Evolutionary conservation across 129 eudicot genomes (phyloP), one percentile per base, ranked within the genome.

Genomic region (Tanacetum coccineum): DNA sequence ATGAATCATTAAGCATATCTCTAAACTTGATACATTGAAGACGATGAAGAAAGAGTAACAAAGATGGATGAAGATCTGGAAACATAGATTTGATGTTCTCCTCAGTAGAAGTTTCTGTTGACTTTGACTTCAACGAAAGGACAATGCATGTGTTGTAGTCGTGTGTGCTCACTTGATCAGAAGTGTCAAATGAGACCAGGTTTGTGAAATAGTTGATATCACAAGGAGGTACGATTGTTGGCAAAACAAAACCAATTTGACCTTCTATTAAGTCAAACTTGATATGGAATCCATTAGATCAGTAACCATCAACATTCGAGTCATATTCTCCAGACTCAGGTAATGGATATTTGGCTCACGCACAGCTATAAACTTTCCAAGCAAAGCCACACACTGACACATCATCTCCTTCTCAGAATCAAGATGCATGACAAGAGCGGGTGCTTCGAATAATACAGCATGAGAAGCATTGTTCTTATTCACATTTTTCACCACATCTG

Each of bases 341-440:
- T n/a, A n/a, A n/a, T n/a, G n/a, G n/a, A n/a, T n/a, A n/a, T n/a
- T n/a, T n/a, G n/a, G n/a, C n/a, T n/a, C n/a, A n/a, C n/a, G n/a
- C n/a, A n/a, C n/a, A n/a, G n/a, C n/a, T n/a, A n/a, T n/a, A n/a
- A n/a, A n/a, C n/a, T n/a, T n/a, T n/a, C n/a, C n/a, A n/a, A n/a
- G n/a, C n/a, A n/a, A n/a, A n/a, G n/a, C 98, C 79, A 93, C 96
- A 82, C 98, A 88, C 47, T 93, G 96, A 20, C 96, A 93, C 98
- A 93, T 88, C 98, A 93, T 93, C 77, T 93, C 98, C 66, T 88
- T 88, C 79, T 93, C 98, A 39, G 98, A 95, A 77, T 93, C 98
- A 72, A 93, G 90, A 82, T 93, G 98, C 98, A 93, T 93, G 68
- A 93, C 98, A 74, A 93, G 96, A 72, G 98, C 95, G 78, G 88